Percentiles rank a stretch among this genome's conserved stretches.
These are phyloP conservation scores for Acacia melanoxylon DNA, from an alignment of 306 rosid species.

Conservation along the genomic window DNA sequence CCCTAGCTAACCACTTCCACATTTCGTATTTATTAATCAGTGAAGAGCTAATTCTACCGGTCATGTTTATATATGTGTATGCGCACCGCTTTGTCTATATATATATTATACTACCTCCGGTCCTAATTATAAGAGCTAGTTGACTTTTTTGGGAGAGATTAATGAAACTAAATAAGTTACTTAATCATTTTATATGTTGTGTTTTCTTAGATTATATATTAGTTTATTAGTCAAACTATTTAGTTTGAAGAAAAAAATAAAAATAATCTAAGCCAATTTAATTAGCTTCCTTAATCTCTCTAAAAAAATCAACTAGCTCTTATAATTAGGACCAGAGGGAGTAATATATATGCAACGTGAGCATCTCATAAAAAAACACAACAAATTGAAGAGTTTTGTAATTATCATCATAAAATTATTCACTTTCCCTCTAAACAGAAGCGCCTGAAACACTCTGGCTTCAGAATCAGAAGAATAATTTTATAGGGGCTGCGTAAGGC, in stretches of 20 bases:
- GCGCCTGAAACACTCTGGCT: not conserved
- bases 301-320: no score
- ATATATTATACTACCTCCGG: no score
- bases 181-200: no score
- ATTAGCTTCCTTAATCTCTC: no score
- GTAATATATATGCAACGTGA: not conserved
- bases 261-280: no score
- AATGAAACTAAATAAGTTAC: no score
- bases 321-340: no score
- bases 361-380: constrained; percentile 11
- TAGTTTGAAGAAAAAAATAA: no score
- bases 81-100: constrained; percentile 26
- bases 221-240: no score
- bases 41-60: not conserved
- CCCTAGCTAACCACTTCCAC: constrained; percentile 31
- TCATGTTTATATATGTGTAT: not conserved
- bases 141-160: no score
- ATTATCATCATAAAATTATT: not conserved
- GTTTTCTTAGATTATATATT: no score
- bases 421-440: not conserved
- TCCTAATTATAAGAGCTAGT: no score
- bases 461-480: not conserved
- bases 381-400: not conserved
- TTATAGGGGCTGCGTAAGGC: not conserved
- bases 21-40: constrained; percentile 12